Percentiles rank a stretch among this genome's conserved stretches.
Evolutionary conservation across 1,139 yeast species (phyloP).

Genomic region (Debaryomyces singareniensis): DNA sequence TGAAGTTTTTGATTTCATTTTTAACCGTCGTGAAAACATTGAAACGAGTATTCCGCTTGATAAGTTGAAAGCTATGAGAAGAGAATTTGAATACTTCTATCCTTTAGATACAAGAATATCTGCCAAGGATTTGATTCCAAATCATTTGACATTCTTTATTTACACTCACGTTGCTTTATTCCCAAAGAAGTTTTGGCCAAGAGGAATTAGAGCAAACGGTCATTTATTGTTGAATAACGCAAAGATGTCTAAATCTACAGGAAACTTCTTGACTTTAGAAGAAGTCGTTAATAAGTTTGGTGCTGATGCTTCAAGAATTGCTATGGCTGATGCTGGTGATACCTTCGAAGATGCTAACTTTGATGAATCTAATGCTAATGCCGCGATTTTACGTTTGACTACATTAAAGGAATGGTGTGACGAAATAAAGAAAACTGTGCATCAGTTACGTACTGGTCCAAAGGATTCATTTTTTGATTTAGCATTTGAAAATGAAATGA

Average conservation of each 20-base stretch:
- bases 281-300: constrained; percentile 86
- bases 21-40: constrained; percentile 62
- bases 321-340: constrained; percentile 98
- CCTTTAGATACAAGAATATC: constrained; percentile 89
- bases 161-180: constrained; percentile 90
- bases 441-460: constrained; percentile 64
- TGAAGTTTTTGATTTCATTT: constrained; percentile 88
- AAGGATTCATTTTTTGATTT: constrained; percentile 66
- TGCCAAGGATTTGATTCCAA: constrained; percentile 96
- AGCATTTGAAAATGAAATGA: constrained; percentile 94
- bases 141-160: constrained; percentile 93
- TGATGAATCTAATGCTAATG: constrained; percentile 94
- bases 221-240: constrained; percentile 92
- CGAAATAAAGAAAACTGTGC: constrained; percentile 49
- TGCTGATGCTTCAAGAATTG: constrained; percentile 96
- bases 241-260: constrained; percentile 97
- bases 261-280: constrained; percentile 89
- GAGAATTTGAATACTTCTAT: constrained; percentile 93
- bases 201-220: constrained; percentile 91
- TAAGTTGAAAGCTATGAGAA: constrained; percentile 68
- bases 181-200: constrained; percentile 90
- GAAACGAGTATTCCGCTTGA: constrained; percentile 57
- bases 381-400: constrained; percentile 89
- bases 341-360: constrained; percentile 96
- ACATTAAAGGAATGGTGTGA: constrained; percentile 96